Evolutionary conservation across 805 yeast genomes (phyloP).

Genomic region (Zygoascus bituminiphila): DNA sequence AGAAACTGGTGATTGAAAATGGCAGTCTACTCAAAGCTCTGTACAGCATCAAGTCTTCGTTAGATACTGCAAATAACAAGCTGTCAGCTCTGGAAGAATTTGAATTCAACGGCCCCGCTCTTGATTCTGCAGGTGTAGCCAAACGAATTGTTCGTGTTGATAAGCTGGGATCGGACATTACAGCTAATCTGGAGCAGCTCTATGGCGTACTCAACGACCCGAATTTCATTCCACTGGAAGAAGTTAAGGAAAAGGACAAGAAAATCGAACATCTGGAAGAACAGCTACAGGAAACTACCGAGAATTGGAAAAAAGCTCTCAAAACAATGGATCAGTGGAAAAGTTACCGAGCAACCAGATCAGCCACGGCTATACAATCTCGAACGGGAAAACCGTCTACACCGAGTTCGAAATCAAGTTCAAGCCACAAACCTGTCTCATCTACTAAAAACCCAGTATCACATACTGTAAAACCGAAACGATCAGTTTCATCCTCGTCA

Average conservation of each 20-base stretch:
- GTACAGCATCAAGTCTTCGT: conserved; percentile 8
- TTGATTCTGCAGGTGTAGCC: conserved; percentile 10
- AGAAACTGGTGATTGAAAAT: conserved; percentile 15
- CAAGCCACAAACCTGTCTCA: no score
- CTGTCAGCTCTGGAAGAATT: conserved; percentile 1
- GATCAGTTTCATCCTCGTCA: no score
- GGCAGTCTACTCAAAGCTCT: conserved; percentile 12
- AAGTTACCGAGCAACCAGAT: conserved; percentile 10
- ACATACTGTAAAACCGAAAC: no score
- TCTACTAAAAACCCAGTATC: no score
- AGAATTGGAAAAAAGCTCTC: conserved; percentile 21
- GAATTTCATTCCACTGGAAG: conserved; percentile 14
- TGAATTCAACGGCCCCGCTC: neutral
- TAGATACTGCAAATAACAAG: conserved; percentile 6
- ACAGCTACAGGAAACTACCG: conserved; percentile 17
- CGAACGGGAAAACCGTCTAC: neutral
- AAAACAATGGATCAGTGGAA: conserved; percentile 24
- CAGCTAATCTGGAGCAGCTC: conserved; percentile 9
- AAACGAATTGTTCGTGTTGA: conserved; percentile 7
- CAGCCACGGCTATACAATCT: neutral
- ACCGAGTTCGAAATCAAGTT: neutral
- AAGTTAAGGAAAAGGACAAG: conserved; percentile 14
- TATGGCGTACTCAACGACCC: conserved; percentile 14
- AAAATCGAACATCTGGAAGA: conserved; percentile 12
- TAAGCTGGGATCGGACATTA: conserved; percentile 11